These are phyloP conservation scores for Ulota crispa DNA, from an alignment of 225 moss, liverwort and hornwort genomes.

Conservation along the genomic window DNA sequence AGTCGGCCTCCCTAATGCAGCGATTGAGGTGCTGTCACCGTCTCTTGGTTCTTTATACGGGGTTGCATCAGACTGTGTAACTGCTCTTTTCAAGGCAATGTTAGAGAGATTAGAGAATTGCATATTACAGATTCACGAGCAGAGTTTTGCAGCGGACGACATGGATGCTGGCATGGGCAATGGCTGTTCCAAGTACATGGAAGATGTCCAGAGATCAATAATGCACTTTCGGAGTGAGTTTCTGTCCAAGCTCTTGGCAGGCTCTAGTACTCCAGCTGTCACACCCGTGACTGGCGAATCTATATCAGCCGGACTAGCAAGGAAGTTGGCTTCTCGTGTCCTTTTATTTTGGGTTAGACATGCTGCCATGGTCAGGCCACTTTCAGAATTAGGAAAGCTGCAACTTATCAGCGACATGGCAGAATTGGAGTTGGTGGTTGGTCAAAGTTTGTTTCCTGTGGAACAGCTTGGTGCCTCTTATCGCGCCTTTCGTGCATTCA, in stretches of 20 bases:
- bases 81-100: constrained; percentile 92
- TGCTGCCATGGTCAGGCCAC: constrained; percentile 86
- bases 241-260: constrained; percentile 82
- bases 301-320: constrained; percentile 80
- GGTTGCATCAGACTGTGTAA: constrained; percentile 84
- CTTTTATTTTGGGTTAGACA: constrained; percentile 90
- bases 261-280: constrained; percentile 59
- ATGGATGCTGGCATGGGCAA: constrained; percentile 73
- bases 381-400: constrained; percentile 87
- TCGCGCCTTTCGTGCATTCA: constrained; percentile 91
- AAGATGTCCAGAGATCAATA: constrained; percentile 79
- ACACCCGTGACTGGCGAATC: constrained; percentile 75
- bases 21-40: constrained; percentile 72
- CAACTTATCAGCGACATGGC: constrained; percentile 91
- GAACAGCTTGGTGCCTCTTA: constrained; percentile 94
- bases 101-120: constrained; percentile 84
- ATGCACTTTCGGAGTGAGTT: constrained; percentile 85
- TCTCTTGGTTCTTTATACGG: constrained; percentile 79
- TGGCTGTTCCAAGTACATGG: constrained; percentile 90
- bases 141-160: constrained; percentile 66
- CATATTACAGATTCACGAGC: constrained; percentile 93
- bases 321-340: constrained; percentile 86
- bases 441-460: constrained; percentile 93
- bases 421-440: constrained; percentile 95
- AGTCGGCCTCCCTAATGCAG: constrained; percentile 62